Percentiles rank a stretch among this genome's conserved stretches.
These are phyloP conservation scores for Hydnomerulius pinastri DNA, from an alignment of 768 basidiomycete species.

Conservation along the genomic window DNA sequence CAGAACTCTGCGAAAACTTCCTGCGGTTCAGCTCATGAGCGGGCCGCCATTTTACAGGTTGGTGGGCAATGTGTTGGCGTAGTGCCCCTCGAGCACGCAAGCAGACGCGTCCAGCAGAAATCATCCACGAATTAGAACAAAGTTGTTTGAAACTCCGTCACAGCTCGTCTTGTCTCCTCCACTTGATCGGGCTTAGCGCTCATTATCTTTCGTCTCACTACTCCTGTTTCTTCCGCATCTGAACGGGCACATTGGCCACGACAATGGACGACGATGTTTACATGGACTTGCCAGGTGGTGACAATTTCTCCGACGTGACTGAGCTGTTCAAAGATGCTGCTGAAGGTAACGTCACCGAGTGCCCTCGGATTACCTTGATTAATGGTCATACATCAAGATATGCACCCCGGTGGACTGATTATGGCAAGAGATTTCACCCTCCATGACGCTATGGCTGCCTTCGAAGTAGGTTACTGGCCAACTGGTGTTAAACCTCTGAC, in stretches of 20 bases:
- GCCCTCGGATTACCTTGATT: slow-evolving; percentile 3
- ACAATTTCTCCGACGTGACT: slow-evolving; percentile 66
- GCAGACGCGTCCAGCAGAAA: slow-evolving; percentile 11
- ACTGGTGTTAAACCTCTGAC: slow-evolving; percentile 12
- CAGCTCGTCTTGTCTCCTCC: too few relatives aligned
- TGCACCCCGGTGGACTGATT: slow-evolving; percentile 63
- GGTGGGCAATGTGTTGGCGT: neutral
- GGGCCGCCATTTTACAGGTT: neutral
- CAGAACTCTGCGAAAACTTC: slow-evolving; percentile 1
- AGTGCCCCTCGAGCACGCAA: slow-evolving; percentile 4
- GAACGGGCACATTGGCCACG: slow-evolving; percentile 5
- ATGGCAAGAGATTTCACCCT: slow-evolving; percentile 72
- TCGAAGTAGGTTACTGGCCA: slow-evolving; percentile 59
- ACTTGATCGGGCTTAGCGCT: neutral
- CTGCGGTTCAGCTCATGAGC: neutral
- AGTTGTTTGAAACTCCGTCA: slow-evolving; percentile 32
- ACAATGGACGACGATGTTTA: slow-evolving; percentile 20
- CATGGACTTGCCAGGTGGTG: slow-evolving; percentile 50
- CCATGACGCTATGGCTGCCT: slow-evolving; percentile 91
- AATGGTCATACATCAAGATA: slow-evolving; percentile 43
- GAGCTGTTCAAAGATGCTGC: slow-evolving; percentile 59
- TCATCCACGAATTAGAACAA: slow-evolving; percentile 19
- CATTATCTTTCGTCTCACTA: slow-evolving; percentile 4
- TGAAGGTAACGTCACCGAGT: slow-evolving; percentile 45
- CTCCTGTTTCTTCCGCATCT: neutral